These are phyloP conservation scores for Cladosporium sp. DNA, from an alignment of 2,329 filamentous ascomycete genomes.

Conservation along the genomic window DNA sequence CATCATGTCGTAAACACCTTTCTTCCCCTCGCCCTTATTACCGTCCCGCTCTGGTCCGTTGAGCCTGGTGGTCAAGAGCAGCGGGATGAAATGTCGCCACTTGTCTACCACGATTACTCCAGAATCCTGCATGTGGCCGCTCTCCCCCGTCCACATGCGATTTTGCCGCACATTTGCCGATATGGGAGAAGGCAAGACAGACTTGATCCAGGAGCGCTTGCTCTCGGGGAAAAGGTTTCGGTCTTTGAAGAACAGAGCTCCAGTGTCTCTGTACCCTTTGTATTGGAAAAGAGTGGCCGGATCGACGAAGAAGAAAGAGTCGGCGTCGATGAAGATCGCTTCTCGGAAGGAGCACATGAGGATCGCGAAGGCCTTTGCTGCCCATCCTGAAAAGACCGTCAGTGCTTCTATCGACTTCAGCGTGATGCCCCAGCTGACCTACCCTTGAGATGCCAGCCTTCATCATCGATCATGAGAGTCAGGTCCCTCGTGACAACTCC, in stretches of 20 bases:
- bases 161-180: conserved; percentile 35
- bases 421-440: too few species aligned
- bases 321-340: conserved; percentile 43
- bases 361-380: conserved; percentile 43
- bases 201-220: conserved; percentile 35
- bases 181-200: conserved; percentile 39
- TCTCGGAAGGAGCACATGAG: conserved; percentile 43
- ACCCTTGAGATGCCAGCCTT: conserved; percentile 37
- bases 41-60: conserved; percentile 43
- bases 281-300: conserved; percentile 40
- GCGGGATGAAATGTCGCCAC: conserved; percentile 40
- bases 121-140: conserved; percentile 39
- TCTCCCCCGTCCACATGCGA: conserved; percentile 33
- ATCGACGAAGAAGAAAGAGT: conserved; percentile 39
- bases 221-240: conserved; percentile 37
- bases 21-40: conserved; percentile 31
- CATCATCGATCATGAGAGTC: conserved; percentile 39
- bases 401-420: not conserved
- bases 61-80: conserved; percentile 36
- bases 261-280: conserved; percentile 36
- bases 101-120: conserved; percentile 44
- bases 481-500: conserved; percentile 42
- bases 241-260: conserved; percentile 44
- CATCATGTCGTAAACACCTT: conserved; percentile 43
- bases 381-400: conserved; percentile 32